phyloP scores from a whole-genome alignment of 2,329 filamentous ascomycete species.

The Scleromitrula shiraiana region DNA sequence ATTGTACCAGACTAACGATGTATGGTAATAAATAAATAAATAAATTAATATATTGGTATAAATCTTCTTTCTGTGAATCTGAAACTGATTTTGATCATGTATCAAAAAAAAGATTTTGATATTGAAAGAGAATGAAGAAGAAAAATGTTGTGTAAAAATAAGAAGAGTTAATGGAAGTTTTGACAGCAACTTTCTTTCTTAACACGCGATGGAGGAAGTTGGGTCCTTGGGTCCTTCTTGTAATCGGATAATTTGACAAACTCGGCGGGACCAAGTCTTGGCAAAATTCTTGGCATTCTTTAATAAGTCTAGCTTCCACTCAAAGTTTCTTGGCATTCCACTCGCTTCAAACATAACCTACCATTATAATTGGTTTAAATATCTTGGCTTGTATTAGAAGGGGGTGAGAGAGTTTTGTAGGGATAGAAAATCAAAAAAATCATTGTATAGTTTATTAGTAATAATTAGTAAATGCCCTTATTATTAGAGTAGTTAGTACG shows the following conservation, averaged over 20 bases:
- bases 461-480: no score
- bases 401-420: not conserved
- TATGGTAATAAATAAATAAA: no score
- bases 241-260: not conserved
- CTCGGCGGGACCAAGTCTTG: slow-evolving; percentile 2
- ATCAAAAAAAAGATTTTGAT: not conserved
- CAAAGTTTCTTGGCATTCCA: not conserved
- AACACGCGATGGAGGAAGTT: slow-evolving; percentile 4
- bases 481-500: no score
- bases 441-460: no score
- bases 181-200: not conserved
- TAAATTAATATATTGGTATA: no score
- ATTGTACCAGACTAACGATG: slow-evolving; percentile 2
- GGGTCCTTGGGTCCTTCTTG: slow-evolving; percentile 47
- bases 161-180: no score
- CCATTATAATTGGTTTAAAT: not conserved
- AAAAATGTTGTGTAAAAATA: not conserved
- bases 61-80: no score
- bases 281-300: slow-evolving; percentile 7
- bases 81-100: not conserved
- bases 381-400: slow-evolving; percentile 2
- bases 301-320: not conserved
- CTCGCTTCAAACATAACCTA: slow-evolving; percentile 1
- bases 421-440: no score
- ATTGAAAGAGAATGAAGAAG: not conserved